Evolutionary conservation across 1,139 yeast genomes (phyloP), one percentile per base, ranked within the genome.

Genomic region (Pneumocystis sp.): DNA sequence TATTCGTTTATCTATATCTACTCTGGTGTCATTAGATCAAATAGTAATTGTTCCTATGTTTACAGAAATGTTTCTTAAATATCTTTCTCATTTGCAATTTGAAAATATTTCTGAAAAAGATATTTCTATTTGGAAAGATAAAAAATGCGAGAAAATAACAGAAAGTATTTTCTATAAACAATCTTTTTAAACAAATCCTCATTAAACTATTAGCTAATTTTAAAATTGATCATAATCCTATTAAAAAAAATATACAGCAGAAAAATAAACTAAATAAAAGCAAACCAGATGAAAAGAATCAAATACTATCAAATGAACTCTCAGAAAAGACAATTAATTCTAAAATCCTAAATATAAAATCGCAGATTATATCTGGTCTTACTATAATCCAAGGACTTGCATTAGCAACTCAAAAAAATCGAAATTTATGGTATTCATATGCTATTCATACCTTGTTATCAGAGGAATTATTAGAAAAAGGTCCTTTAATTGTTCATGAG

Each of bases 191-290:
- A 21, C 15, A 72, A 72, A 34, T 74, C 74, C 56, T 74, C 74
- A 42, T 61, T n/a, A 59, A 63, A 29, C 57, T 62, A 39, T 35
- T 37, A 25, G 44, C 25, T 7, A 60, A 37, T 15, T 78, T 79
- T 63, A 77, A 80, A 71, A 88, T 87, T 72, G 88, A 88, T 72
- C 76, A 84, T 72, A 96, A 90, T 71, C 89, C 88, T 72, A 96
- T 88, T 71, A 87, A 90, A 19, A 79, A 83, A 68, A 85, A 88
- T 72, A 98, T 97, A 98, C 93, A 74, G 91, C 86, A 71, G 82
- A 82, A 64, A 82, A 93, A 62, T 83, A 91, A 71, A 84, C 84
- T 69, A 93, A 89, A 72, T 79, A 89, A 66, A 85, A 86, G 74
- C 70, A 72, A 4, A 67, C 68, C n/a, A 59, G 68, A 10, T 61